Conservation (phyloP, 164 flowering plant genomes). For the Chimonanthus praecox region DNA sequence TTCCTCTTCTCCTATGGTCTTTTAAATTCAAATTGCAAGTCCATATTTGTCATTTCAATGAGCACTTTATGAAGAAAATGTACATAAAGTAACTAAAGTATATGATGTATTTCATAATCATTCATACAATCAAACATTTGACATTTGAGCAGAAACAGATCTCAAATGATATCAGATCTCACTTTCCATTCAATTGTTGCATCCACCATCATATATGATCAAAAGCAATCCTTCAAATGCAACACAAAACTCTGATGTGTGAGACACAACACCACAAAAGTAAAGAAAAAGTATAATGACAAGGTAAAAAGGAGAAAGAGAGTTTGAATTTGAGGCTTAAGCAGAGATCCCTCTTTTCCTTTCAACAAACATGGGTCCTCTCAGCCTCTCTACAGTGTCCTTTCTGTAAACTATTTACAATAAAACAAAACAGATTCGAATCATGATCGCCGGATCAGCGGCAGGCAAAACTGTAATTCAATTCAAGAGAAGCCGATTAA, state of each 20-base stretch:
- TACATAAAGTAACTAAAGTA: not conserved
- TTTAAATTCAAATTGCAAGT: not conserved
- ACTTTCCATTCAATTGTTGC: not conserved
- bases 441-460: not conserved
- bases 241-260: constrained; percentile 4
- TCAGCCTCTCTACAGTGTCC: constrained; percentile 8
- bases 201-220: constrained; percentile 1
- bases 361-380: constrained; percentile 1
- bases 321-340: constrained; percentile 6
- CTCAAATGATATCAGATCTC: not conserved
- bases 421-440: constrained; percentile 6
- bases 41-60: not conserved
- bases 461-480: constrained; percentile 8
- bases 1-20: too few species aligned
- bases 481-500: not conserved
- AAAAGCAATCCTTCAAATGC: not conserved
- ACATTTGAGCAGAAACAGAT: constrained; percentile 1
- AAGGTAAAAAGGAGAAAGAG: not conserved
- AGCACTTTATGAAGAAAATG: not conserved
- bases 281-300: not conserved
- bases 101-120: not conserved
- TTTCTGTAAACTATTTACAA: constrained; percentile 25
- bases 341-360: constrained; percentile 3
- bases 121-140: not conserved
- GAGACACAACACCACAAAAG: not conserved